Evolutionary conservation across 345 rosid genomes (phyloP).

Genomic region (Limnanthes douglasii): DNA sequence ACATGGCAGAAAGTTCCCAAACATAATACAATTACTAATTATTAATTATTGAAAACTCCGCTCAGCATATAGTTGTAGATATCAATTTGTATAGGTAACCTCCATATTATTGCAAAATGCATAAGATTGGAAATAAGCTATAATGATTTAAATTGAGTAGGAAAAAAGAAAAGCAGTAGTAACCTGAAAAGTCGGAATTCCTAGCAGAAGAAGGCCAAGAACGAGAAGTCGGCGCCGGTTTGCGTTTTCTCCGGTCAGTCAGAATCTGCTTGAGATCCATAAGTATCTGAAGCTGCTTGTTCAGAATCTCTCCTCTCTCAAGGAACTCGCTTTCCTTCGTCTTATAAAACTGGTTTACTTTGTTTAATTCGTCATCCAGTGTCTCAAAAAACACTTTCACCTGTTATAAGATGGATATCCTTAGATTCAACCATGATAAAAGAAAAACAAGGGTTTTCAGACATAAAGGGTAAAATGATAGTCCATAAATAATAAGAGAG

Average conservation of each 20-base stretch:
- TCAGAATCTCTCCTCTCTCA: slow-evolving; percentile 63
- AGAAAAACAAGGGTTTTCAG: too few relatives aligned
- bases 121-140: too few relatives aligned
- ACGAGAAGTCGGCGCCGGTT: slow-evolving; percentile 14
- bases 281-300: slow-evolving; percentile 59
- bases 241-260: slow-evolving; percentile 31
- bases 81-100: too few relatives aligned
- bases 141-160: too few relatives aligned
- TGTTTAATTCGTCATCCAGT: slow-evolving; percentile 64
- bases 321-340: slow-evolving; percentile 57
- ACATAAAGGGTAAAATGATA: too few relatives aligned
- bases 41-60: too few relatives aligned
- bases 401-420: slow-evolving; percentile 14
- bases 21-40: too few relatives aligned
- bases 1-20: too few relatives aligned
- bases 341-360: slow-evolving; percentile 79
- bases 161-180: slow-evolving; percentile 5
- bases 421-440: neutral
- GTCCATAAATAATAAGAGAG: too few relatives aligned
- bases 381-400: slow-evolving; percentile 52
- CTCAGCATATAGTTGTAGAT: too few relatives aligned
- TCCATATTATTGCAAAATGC: too few relatives aligned
- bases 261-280: slow-evolving; percentile 44
- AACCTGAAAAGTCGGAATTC: slow-evolving; percentile 51
- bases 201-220: slow-evolving; percentile 35